Conservation (phyloP, 371 early-diverging fungal genomes). For the Parasitella parasitica region DNA sequence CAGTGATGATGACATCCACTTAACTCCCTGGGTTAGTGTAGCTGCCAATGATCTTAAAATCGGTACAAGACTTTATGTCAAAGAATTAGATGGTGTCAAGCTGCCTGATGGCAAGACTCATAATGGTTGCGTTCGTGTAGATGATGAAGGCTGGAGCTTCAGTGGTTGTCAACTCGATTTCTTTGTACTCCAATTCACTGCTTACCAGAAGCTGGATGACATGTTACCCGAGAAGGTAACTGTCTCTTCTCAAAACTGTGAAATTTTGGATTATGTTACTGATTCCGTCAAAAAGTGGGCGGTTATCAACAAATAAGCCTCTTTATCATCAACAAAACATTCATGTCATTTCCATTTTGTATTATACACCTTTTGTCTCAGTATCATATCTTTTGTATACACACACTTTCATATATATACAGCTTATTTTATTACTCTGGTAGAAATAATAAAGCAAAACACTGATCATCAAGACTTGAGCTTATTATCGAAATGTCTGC, state of each 20-base stretch:
- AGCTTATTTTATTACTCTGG: too few relatives aligned
- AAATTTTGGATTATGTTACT: constrained; percentile 22
- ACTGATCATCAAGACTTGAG: too few relatives aligned
- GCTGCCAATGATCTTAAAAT: constrained; percentile 45
- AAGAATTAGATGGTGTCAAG: constrained; percentile 41
- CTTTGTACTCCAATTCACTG: constrained; percentile 29
- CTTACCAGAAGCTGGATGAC: constrained; percentile 13
- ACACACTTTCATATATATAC: not conserved
- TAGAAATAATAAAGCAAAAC: too few relatives aligned
- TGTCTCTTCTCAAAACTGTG: constrained; percentile 14
- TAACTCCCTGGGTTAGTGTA: constrained; percentile 45
- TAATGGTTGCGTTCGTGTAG: constrained; percentile 53
- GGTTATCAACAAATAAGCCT: not conserved
- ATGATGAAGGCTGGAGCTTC: constrained; percentile 57
- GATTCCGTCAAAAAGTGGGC: constrained; percentile 25
- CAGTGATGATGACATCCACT: constrained; percentile 17
- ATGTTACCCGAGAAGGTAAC: constrained; percentile 20
- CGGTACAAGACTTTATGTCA: constrained; percentile 49
- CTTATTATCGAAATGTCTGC: too few relatives aligned
- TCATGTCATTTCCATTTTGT: not conserved
- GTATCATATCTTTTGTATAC: not conserved
- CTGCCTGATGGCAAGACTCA: constrained; percentile 46
- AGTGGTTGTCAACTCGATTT: constrained; percentile 48
- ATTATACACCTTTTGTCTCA: not conserved
- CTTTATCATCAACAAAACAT: not conserved